These are phyloP conservation scores for Coprinopsis marcescibilis DNA, from an alignment of 768 basidiomycete species.

Conservation along the genomic window DNA sequence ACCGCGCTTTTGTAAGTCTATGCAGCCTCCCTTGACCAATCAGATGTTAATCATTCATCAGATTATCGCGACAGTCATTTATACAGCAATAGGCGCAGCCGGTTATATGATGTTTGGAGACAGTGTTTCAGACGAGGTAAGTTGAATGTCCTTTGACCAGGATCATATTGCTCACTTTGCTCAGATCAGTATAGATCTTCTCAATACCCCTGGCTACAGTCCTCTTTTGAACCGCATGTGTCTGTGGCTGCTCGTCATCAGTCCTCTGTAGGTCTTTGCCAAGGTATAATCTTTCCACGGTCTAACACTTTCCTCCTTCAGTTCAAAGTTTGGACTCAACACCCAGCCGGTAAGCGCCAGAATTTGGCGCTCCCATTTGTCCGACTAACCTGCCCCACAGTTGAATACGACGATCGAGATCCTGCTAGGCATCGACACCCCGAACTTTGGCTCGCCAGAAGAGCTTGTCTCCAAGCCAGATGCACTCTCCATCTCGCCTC, in stretches of 20 bases:
- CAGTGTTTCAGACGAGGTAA: constrained; percentile 73
- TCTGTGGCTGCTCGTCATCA: constrained; percentile 83
- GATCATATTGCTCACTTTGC: not conserved
- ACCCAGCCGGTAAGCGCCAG: constrained; percentile 62
- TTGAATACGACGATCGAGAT: constrained; percentile 81
- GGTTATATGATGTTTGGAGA: constrained; percentile 93
- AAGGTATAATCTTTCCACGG: not conserved
- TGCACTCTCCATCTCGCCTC: constrained; percentile 23
- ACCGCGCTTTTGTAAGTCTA: constrained; percentile 73
- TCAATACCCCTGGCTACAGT: constrained; percentile 69
- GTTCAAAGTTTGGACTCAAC: constrained; percentile 84
- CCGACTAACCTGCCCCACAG: constrained; percentile 25
- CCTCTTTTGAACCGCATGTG: constrained; percentile 62
- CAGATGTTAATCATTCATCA: constrained; percentile 19
- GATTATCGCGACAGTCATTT: constrained; percentile 58
- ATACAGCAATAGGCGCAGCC: constrained; percentile 63
- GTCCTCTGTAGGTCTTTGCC: constrained; percentile 51
- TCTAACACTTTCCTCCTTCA: constrained; percentile 23
- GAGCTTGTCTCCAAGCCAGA: constrained; percentile 32
- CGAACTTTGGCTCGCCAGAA: constrained; percentile 28
- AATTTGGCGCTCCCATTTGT: not conserved
- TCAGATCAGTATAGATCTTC: constrained; percentile 79
- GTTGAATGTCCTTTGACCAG: constrained; percentile 11
- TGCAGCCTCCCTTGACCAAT: not conserved
- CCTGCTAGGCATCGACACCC: constrained; percentile 59